phyloP scores from a whole-genome alignment of 169 alveolate species.

The Plasmodium malariae region DNA sequence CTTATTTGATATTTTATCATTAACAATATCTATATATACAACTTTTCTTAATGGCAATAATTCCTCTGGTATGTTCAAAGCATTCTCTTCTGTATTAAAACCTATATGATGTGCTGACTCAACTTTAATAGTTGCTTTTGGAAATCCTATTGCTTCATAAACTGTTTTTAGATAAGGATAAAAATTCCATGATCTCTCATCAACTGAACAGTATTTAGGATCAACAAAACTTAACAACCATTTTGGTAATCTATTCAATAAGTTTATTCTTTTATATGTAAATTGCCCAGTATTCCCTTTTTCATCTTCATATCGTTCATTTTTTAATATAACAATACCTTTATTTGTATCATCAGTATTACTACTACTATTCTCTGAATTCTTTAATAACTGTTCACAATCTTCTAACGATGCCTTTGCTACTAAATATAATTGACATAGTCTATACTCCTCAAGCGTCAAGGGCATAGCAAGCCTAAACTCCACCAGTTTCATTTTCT shows the following conservation, averaged over 20 bases:
- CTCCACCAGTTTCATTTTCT: constrained; percentile 71
- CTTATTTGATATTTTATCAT: constrained; percentile 56
- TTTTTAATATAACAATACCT: constrained; percentile 60
- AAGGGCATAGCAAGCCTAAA: constrained; percentile 81
- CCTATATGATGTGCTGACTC: constrained; percentile 31
- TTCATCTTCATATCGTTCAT: constrained; percentile 40
- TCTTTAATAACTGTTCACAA: constrained; percentile 5
- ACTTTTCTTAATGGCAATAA: constrained; percentile 58
- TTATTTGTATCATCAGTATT: constrained; percentile 5
- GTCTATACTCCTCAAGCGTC: constrained; percentile 78
- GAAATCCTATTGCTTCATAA: constrained; percentile 73
- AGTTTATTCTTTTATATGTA: constrained; percentile 76
- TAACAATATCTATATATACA: constrained; percentile 76
- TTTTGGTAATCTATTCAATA: constrained; percentile 79
- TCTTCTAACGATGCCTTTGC: constrained; percentile 79
- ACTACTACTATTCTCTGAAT: background rate
- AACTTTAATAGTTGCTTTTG: constrained; percentile 74
- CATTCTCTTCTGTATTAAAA: constrained; percentile 51
- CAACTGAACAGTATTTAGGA: constrained; percentile 76
- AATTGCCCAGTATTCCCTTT: constrained; percentile 65
- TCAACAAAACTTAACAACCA: constrained; percentile 80
- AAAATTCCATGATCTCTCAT: constrained; percentile 76
- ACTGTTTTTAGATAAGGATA: constrained; percentile 42
- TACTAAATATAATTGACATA: constrained; percentile 78
- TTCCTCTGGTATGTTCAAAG: constrained; percentile 66